phyloP scores from a whole-genome alignment of 345 rosid genomes.

The Viola odorata region DNA sequence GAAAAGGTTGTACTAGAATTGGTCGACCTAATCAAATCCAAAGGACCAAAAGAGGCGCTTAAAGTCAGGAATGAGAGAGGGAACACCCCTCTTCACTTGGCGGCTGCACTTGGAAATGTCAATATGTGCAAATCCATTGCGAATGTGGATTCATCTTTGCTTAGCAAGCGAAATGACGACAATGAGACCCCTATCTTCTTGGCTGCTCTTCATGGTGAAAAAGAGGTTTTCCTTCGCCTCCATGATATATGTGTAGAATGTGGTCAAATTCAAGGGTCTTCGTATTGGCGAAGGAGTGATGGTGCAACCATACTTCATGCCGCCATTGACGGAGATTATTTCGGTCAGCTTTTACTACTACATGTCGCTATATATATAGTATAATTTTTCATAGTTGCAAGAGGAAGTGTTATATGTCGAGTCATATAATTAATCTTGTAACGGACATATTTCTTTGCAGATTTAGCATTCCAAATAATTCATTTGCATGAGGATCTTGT shows the following conservation, averaged over 20 bases:
- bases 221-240: slow-evolving; percentile 30
- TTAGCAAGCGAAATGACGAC: slow-evolving; percentile 20
- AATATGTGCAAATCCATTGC: slow-evolving; percentile 32
- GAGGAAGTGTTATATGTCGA: background rate
- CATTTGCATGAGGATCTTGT: slow-evolving; percentile 15
- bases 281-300: background rate
- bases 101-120: slow-evolving; percentile 34
- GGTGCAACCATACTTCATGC: slow-evolving; percentile 25
- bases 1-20: slow-evolving; percentile 17
- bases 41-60: background rate
- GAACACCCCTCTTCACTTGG: slow-evolving; percentile 39
- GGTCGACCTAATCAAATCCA: background rate
- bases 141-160: background rate
- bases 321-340: slow-evolving; percentile 20
- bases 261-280: background rate
- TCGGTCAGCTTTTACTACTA: slow-evolving; percentile 11
- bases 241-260: background rate
- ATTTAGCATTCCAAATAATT: slow-evolving; percentile 48
- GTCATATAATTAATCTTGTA: too few relatives aligned
- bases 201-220: slow-evolving; percentile 36
- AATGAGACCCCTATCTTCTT: slow-evolving; percentile 39
- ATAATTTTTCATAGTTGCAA: background rate
- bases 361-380: background rate
- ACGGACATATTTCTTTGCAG: slow-evolving; percentile 9
- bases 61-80: slow-evolving; percentile 16